Evolutionary conservation across 805 yeast genomes (phyloP).

Genomic region (Metschnikowia corniflorae): DNA sequence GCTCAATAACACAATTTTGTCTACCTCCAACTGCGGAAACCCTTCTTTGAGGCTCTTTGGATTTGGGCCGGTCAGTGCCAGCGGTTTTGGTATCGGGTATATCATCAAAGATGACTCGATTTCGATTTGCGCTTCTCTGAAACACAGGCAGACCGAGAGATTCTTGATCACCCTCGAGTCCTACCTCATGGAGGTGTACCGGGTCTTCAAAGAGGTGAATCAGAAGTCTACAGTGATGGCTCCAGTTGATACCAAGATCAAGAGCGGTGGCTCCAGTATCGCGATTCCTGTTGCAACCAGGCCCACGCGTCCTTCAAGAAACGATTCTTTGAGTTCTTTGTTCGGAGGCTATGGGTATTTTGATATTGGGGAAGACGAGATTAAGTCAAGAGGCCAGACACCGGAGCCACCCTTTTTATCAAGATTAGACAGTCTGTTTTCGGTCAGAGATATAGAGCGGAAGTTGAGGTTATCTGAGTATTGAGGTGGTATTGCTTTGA

Average conservation of each 20-base stretch:
- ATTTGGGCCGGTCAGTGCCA: slow-evolving; percentile 55
- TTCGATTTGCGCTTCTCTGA: slow-evolving; percentile 53
- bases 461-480: slow-evolving; percentile 63
- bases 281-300: slow-evolving; percentile 9
- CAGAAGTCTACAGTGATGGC: slow-evolving; percentile 16
- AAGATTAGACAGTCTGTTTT: slow-evolving; percentile 36
- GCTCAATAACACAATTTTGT: slow-evolving; percentile 69
- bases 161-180: slow-evolving; percentile 51
- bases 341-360: slow-evolving; percentile 61
- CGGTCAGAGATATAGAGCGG: slow-evolving; percentile 58
- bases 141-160: slow-evolving; percentile 57
- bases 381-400: slow-evolving; percentile 52
- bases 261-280: slow-evolving; percentile 4
- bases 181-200: slow-evolving; percentile 45
- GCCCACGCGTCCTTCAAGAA: slow-evolving; percentile 10
- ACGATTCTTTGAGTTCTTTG: slow-evolving; percentile 27
- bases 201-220: slow-evolving; percentile 27
- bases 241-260: slow-evolving; percentile 26
- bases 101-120: slow-evolving; percentile 50
- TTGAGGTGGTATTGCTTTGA: too few species aligned
- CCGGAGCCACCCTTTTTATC: slow-evolving; percentile 51
- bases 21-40: slow-evolving; percentile 56
- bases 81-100: slow-evolving; percentile 58
- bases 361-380: slow-evolving; percentile 52
- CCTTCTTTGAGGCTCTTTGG: slow-evolving; percentile 58